Base-by-base conservation (phyloP, 164 flowering plant genomes). In the Sextonia rubra region DNA sequence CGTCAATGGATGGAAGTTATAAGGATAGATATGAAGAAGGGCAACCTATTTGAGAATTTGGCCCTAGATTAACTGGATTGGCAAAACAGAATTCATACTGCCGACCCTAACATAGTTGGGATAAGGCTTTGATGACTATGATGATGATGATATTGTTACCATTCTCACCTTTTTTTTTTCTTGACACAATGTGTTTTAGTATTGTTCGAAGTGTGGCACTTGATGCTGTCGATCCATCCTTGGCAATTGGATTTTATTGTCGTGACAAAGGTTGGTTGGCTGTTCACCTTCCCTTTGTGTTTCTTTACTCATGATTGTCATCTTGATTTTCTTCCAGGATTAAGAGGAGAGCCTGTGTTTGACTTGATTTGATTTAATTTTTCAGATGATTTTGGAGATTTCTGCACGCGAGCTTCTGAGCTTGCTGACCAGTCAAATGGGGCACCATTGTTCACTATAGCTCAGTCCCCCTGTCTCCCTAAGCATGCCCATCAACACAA, bases 191-290 rank as follows among this genome's bases (percentile, higher is more conserved):
- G 52, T 18, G 72, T 67, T 20, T 11, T 85, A 91, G 94, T 78
- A 77, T 75, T 27, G 63, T 88, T 8, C 81, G 92, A 44, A 84
- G 89, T 69, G 80, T 92, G 73, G 86, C 89, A 12, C 78, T 94
- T 4, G 92, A 88, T 12, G 81, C 81, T n/a, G 84, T 94, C 64
- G 98, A 94, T 82, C 87, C 98, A 70, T 94, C 98, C 17, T 71
- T 92, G 84, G 97, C 97, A n/a, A 86, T 94, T 72, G 97, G 98
- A 29, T 94, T 94, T 78, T 94, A 86, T 61, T 94, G 98, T 77
- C 83, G 88, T 61, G 89, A 87, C 82, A 91, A 85, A 88, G 91
- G 97, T 88, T 68, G 12, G 80, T 23, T 23, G 22, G 15, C 77
- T 69, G 0, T 48, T 61, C 12, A 9, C 30, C 30, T 22, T 29